These are phyloP conservation scores for Mycena belliarum DNA, from an alignment of 768 basidiomycete genomes.

Conservation along the genomic window DNA sequence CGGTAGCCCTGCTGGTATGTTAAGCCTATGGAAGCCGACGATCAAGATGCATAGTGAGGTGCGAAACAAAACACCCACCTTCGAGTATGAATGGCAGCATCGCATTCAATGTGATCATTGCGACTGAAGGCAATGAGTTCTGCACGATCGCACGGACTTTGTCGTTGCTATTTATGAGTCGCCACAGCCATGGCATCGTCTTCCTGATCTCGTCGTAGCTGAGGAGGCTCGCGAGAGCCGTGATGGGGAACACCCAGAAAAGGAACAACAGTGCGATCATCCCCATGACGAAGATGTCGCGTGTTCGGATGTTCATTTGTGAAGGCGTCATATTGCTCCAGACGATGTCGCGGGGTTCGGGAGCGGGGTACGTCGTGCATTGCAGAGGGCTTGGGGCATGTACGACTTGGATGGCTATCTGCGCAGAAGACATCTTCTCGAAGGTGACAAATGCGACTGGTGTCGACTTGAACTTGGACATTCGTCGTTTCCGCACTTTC, in stretches of 20 bases:
- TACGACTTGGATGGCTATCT: conserved; percentile 86
- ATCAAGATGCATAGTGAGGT: conserved; percentile 3
- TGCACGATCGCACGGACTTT: conserved; percentile 87
- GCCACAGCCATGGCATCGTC: conserved; percentile 82
- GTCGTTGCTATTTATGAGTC: conserved; percentile 79
- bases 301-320: conserved; percentile 52
- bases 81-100: conserved; percentile 87
- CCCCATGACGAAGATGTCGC: conserved; percentile 70
- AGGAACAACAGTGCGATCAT: conserved; percentile 77
- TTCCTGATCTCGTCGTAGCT: conserved; percentile 95
- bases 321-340: conserved; percentile 89
- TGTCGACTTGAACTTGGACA: conserved; percentile 73
- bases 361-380: conserved; percentile 73
- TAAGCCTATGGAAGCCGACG: conserved; percentile 43
- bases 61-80: conserved; percentile 44
- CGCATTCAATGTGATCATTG: conserved; percentile 88
- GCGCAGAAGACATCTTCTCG: conserved; percentile 84
- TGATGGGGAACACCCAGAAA: conserved; percentile 92
- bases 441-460: conserved; percentile 94
- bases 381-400: conserved; percentile 70
- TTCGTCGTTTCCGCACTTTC: conserved; percentile 71
- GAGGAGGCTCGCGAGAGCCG: conserved; percentile 80
- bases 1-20: conserved; percentile 91
- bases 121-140: conserved; percentile 90
- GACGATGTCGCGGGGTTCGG: conserved; percentile 93